These are phyloP conservation scores for Talaromyces rugulosus DNA, from an alignment of 2,329 filamentous ascomycete genomes.

Conservation along the genomic window DNA sequence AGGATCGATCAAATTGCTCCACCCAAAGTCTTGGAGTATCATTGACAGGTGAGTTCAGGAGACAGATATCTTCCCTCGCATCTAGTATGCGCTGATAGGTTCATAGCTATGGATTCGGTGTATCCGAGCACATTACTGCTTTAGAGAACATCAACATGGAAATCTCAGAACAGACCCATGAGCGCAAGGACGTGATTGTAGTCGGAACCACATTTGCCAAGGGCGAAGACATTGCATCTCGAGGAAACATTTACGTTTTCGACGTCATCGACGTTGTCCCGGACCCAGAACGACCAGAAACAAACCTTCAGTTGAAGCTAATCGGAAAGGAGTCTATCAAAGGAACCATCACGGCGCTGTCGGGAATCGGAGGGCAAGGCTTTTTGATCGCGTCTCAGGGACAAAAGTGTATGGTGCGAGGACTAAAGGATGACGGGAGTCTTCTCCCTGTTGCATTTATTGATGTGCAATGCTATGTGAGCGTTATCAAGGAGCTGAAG, in stretches of 20 bases:
- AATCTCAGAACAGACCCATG: conserved; percentile 84
- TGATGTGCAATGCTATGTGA: conserved; percentile 94
- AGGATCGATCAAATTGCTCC: conserved; percentile 73
- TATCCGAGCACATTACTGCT: conserved; percentile 72
- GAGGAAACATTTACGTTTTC: conserved; percentile 83
- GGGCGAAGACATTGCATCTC: conserved; percentile 84
- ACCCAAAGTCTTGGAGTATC: conserved; percentile 69
- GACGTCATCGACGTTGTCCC: conserved; percentile 90
- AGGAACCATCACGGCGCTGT: conserved; percentile 83
- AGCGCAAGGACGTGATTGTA: conserved; percentile 74
- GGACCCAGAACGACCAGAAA: conserved; percentile 79
- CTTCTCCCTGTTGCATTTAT: conserved; percentile 93
- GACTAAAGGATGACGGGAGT: conserved; percentile 90
- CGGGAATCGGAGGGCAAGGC: conserved; percentile 78
- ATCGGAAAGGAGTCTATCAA: conserved; percentile 88
- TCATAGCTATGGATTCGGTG: conserved; percentile 61
- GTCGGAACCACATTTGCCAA: conserved; percentile 82
- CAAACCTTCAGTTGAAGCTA: conserved; percentile 77
- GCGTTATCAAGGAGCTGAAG: conserved; percentile 74
- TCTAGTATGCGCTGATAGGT: not conserved
- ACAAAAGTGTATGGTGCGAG: conserved; percentile 95
- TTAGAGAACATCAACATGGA: conserved; percentile 82
- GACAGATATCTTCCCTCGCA: not conserved
- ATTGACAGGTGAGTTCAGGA: conserved; percentile 58
- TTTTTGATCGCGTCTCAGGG: conserved; percentile 88